Evolutionary conservation across 441 rosid species (phyloP).

Genomic region (Brassica balearica): DNA sequence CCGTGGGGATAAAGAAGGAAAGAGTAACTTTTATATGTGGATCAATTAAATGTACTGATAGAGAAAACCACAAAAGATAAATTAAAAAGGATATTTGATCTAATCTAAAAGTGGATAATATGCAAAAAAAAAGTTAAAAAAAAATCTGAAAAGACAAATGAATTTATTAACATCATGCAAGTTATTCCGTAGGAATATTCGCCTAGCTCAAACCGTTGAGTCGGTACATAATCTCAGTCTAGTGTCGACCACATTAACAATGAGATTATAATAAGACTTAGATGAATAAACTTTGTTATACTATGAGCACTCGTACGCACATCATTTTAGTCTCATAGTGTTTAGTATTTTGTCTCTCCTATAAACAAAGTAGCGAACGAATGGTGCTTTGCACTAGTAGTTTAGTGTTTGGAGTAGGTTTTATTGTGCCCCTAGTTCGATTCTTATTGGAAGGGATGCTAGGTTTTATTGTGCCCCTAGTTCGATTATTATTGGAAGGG

Average conservation of each 20-base stretch:
- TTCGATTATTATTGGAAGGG: too few relatives aligned
- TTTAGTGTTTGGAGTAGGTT: too few relatives aligned
- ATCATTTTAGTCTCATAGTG: too few relatives aligned
- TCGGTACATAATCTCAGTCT: slow-evolving; percentile 15
- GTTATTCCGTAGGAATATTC: slow-evolving; percentile 16
- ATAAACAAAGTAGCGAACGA: background rate
- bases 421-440: too few relatives aligned
- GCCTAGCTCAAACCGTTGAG: background rate
- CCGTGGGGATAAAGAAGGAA: slow-evolving; percentile 31
- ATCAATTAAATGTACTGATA: slow-evolving; percentile 25
- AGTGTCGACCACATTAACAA: background rate
- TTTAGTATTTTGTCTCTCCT: too few relatives aligned
- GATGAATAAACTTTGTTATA: background rate
- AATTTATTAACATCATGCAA: slow-evolving; percentile 25
- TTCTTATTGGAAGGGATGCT: too few relatives aligned
- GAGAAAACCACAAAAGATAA: slow-evolving; percentile 26
- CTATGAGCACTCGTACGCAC: background rate
- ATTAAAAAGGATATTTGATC: slow-evolving; percentile 21
- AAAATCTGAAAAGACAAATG: slow-evolving; percentile 11
- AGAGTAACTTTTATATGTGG: slow-evolving; percentile 26
- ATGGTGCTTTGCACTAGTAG: too few relatives aligned
- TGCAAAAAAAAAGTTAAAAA: background rate
- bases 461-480: too few relatives aligned
- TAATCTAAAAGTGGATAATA: slow-evolving; percentile 37
- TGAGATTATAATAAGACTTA: background rate